Evolutionary conservation across 1,139 yeast species (phyloP), one percentile per base, ranked within the genome.

Genomic region (Taphrina deformans): DNA sequence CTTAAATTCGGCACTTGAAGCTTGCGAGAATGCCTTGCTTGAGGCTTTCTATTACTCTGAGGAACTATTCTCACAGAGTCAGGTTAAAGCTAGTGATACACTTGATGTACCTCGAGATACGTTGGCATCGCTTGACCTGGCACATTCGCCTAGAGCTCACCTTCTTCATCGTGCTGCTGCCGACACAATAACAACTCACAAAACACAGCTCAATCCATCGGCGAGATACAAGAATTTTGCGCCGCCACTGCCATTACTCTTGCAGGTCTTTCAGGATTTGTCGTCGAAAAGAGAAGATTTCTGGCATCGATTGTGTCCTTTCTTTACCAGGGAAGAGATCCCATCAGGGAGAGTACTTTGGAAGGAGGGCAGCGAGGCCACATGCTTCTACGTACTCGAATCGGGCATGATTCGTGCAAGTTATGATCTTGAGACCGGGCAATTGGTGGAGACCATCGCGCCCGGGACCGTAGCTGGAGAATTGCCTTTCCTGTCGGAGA

Each of bases 401-500:
- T 79, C 85, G 1, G 99, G 99, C 0, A 79, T 89, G 46, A 79
- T 93, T 51, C 82, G 87, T 50, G 85, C 89, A 2, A 83, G 73
- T 69, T 86, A 79, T 75, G 80, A 77, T 72, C 84, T 80, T 62
- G 80, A 76, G 70, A 81, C 81, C 70, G 82, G 88, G 2, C 38
- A 26, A 16, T 80, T 92, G 41, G 83, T 82, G 66, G 93, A 93
- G 68, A 86, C 90, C 18, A 83, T 92, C 66, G 81, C 93, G 38
- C 96, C 97, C n/a, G 85, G 91, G 69, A 91, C 97, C 0, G 86
- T 96, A 3, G 89, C 91, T 75, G 99, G 99, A 1, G 91, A 87
- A 73, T 76, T 87, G 72, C 82, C 72, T 70, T 80, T 69, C 79
- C 82, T 75, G 79, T 82, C 72, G 75, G 84, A 46, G 80, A 79